Conservation (phyloP, 148 eudicot species). For the Linanthus parryae region DNA sequence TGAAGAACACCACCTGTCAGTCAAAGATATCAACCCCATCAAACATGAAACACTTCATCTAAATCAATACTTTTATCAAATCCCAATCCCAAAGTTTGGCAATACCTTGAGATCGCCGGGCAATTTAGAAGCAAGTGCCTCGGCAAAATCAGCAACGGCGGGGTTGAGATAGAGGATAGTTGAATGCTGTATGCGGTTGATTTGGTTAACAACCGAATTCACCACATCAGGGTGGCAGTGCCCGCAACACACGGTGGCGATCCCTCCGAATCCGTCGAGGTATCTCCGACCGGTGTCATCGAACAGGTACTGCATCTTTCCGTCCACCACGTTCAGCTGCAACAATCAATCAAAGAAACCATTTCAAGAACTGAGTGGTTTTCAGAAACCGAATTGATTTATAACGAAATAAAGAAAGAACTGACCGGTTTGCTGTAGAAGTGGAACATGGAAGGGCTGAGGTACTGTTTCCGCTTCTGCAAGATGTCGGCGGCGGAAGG, state of each 20-base stretch:
- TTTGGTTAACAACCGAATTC: slow-evolving; percentile 63
- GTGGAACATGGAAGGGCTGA: slow-evolving; percentile 83
- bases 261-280: slow-evolving; percentile 87
- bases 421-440: slow-evolving; percentile 76
- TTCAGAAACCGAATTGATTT: too few species aligned
- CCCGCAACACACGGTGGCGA: slow-evolving; percentile 87
- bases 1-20: slow-evolving; percentile 83
- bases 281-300: slow-evolving; percentile 89
- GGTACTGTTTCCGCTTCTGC: slow-evolving; percentile 57
- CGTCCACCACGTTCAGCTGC: slow-evolving; percentile 88
- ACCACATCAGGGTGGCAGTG: slow-evolving; percentile 95
- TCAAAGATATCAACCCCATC: slow-evolving; percentile 4
- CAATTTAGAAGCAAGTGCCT: slow-evolving; percentile 81
- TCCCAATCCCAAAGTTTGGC: background rate
- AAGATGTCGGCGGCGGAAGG: slow-evolving; percentile 72
- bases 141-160: slow-evolving; percentile 86
- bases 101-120: slow-evolving; percentile 93
- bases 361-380: too few species aligned
- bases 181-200: slow-evolving; percentile 72
- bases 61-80: too few species aligned
- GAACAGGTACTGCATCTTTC: slow-evolving; percentile 91
- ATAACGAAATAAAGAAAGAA: too few species aligned
- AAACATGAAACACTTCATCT: background rate
- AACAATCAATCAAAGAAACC: too few species aligned
- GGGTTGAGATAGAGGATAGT: slow-evolving; percentile 79